Evolutionary conservation across 331 rosid species (phyloP).

Genomic region (Quercus lobata): DNA sequence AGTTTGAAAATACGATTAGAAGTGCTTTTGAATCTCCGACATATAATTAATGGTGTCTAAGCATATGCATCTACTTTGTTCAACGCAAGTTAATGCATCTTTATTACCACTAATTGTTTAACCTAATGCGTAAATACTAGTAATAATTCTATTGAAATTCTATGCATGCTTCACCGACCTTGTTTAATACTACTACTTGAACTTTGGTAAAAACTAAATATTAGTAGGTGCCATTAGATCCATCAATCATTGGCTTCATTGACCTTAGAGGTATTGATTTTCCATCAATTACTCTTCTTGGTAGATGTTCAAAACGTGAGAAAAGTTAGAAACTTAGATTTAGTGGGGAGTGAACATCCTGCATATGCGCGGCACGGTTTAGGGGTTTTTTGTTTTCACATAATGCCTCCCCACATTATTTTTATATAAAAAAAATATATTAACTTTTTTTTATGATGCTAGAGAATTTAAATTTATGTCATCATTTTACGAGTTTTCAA

Average conservation of each 20-base stretch:
- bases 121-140: slow-evolving; percentile 7
- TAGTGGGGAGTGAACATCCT: not conserved
- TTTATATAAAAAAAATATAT: no score
- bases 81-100: slow-evolving; percentile 28
- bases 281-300: not conserved
- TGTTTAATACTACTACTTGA: not conserved
- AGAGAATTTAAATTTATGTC: no score
- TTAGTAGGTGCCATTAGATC: not conserved
- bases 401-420: not conserved
- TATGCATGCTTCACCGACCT: not conserved
- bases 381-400: not conserved
- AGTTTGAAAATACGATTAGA: not conserved
- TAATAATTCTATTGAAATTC: not conserved
- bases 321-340: slow-evolving; percentile 12
- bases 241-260: not conserved
- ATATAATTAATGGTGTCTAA: slow-evolving; percentile 25
- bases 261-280: not conserved
- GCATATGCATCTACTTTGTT: slow-evolving; percentile 36
- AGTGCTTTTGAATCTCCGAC: slow-evolving; percentile 31
- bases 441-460: not conserved
- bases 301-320: slow-evolving; percentile 1
- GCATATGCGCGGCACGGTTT: no score
- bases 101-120: slow-evolving; percentile 14
- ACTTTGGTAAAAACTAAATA: not conserved
- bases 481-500: no score